Evolutionary conservation across 2,329 filamentous ascomycete genomes (phyloP).

Genomic region (Cadophora sp.): DNA sequence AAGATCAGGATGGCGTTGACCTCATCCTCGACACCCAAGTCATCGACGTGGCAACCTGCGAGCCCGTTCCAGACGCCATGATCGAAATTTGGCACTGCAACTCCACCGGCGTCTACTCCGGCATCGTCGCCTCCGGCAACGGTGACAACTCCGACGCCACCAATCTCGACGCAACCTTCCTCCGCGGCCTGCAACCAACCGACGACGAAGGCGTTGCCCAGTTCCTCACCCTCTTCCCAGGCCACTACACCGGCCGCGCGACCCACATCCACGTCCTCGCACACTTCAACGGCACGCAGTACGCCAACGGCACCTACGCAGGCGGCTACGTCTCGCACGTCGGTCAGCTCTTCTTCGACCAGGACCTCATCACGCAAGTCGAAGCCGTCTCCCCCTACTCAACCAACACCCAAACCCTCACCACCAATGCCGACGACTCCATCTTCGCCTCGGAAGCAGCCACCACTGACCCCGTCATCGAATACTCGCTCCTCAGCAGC

Average conservation of each 20-base stretch:
- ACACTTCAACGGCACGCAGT: conserved; percentile 46
- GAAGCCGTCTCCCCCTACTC: conserved; percentile 55
- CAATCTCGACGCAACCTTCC: conserved; percentile 50
- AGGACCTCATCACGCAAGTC: conserved; percentile 60
- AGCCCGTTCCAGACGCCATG: conserved; percentile 47
- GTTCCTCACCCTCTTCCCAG: conserved; percentile 52
- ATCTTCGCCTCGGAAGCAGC: conserved; percentile 56
- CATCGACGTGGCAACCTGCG: conserved; percentile 49
- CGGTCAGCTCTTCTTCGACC: conserved; percentile 70
- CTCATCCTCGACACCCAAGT: conserved; percentile 50
- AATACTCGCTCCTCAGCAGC: conserved; percentile 65
- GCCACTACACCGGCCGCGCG: conserved; percentile 52
- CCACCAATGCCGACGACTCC: conserved; percentile 55
- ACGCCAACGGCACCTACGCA: conserved; percentile 54
- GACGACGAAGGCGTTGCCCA: conserved; percentile 50
- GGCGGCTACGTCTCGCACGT: conserved; percentile 62
- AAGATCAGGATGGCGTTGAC: conserved; percentile 47
- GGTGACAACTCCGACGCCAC: conserved; percentile 45
- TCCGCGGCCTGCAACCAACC: conserved; percentile 50
- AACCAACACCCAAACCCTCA: conserved; percentile 54
- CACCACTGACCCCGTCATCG: conserved; percentile 57
- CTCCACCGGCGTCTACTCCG: conserved; percentile 48
- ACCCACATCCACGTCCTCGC: conserved; percentile 57
- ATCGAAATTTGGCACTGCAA: conserved; percentile 52
- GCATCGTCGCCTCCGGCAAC: conserved; percentile 49